Conservation (phyloP, 2,329 filamentous ascomycete genomes). For the Fusarium sp. region DNA sequence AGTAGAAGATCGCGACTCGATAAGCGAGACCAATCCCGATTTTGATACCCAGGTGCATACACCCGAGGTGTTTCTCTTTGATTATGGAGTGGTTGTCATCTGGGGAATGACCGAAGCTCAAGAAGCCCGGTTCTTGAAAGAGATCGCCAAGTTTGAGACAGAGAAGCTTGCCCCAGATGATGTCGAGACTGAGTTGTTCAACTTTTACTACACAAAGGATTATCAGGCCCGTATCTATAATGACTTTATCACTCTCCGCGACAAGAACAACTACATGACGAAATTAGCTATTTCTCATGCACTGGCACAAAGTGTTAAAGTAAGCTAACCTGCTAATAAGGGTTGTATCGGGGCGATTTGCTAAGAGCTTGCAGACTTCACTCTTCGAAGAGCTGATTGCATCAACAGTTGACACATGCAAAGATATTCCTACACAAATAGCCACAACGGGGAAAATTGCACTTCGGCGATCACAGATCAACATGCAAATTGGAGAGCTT, state of each 20-base stretch:
- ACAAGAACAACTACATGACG: conserved; percentile 97
- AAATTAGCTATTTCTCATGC: conserved; percentile 97
- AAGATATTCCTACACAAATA: conserved; percentile 92
- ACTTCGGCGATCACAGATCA: conserved; percentile 88
- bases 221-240: conserved; percentile 99
- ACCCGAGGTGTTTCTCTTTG: conserved; percentile 94
- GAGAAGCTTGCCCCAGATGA: conserved; percentile 90
- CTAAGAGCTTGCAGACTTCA: conserved; percentile 70
- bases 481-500: conserved; percentile 98
- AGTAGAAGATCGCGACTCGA: conserved; percentile 48
- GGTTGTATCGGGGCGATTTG: not conserved
- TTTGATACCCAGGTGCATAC: conserved; percentile 90
- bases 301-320: conserved; percentile 93
- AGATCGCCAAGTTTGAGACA: conserved; percentile 91
- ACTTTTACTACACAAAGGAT: conserved; percentile 98
- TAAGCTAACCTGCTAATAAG: conserved; percentile 42
- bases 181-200: conserved; percentile 96
- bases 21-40: conserved; percentile 65
- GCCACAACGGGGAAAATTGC: conserved; percentile 91
- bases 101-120: conserved; percentile 96
- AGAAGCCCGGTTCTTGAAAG: conserved; percentile 89
- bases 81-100: conserved; percentile 96
- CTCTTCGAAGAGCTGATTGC: conserved; percentile 96
- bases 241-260: conserved; percentile 94
- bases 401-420: conserved; percentile 90